Evolutionary conservation across 768 basidiomycete species (phyloP).

Genomic region (Auricularia cornea): DNA sequence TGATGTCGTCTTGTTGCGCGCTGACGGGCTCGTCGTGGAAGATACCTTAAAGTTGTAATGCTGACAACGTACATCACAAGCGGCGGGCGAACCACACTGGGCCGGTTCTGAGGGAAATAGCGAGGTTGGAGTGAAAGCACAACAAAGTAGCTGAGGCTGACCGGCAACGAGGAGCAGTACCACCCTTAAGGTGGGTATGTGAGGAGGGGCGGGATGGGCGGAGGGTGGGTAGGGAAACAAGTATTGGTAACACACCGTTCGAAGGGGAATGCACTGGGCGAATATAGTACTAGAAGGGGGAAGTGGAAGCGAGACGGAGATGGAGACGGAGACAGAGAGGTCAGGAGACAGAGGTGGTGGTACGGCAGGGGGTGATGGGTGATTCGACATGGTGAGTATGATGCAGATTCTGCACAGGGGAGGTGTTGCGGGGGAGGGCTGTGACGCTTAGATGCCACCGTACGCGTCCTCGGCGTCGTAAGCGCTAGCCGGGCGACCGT

Average conservation of each 20-base stretch:
- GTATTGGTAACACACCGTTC: not conserved
- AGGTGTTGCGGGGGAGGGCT: not conserved
- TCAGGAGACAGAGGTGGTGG: too few species aligned
- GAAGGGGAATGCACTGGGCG: too few species aligned
- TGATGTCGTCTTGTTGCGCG: too few species aligned
- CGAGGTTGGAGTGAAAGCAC: not conserved
- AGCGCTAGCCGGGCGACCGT: conserved; percentile 38
- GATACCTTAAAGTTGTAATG: not conserved
- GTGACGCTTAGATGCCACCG: conserved; percentile 45
- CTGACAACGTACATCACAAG: not conserved
- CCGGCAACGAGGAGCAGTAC: not conserved
- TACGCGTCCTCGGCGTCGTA: conserved; percentile 65
- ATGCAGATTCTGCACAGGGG: not conserved
- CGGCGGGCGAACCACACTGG: not conserved
- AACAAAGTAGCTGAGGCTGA: not conserved
- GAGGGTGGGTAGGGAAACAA: not conserved
- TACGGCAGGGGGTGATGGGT: too few species aligned
- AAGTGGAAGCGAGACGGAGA: too few species aligned
- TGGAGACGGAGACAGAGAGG: not conserved
- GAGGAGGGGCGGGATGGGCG: not conserved
- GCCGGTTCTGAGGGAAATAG: not conserved
- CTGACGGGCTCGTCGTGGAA: too few species aligned
- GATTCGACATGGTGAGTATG: not conserved
- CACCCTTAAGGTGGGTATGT: not conserved
- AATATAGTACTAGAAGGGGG: too few species aligned